A percentile compares a stretch with the other conserved stretches of the same genome.
Conservation (phyloP, 2,329 filamentous ascomycete genomes). For the Penicillium sp. region DNA sequence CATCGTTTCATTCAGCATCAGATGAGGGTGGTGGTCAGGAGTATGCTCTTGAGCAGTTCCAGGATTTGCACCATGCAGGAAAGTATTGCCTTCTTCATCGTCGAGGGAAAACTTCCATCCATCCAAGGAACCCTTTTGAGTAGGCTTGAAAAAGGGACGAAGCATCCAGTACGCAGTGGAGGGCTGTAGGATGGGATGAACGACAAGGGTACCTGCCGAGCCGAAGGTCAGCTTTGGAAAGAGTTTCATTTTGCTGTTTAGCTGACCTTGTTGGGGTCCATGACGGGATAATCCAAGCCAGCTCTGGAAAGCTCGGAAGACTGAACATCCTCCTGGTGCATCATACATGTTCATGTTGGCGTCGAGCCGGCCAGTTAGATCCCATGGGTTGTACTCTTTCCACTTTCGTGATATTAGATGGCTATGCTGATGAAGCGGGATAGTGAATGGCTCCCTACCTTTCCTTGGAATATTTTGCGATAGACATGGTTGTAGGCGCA, state of each 20-base stretch:
- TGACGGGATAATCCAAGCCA: conserved; percentile 73
- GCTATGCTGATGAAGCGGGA: neutral
- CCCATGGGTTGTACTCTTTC: conserved; percentile 79
- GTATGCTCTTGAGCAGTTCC: conserved; percentile 13
- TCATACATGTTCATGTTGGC: conserved; percentile 73
- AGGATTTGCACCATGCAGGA: conserved; percentile 12
- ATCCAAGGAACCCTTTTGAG: conserved; percentile 1
- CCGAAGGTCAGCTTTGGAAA: neutral
- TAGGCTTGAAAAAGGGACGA: conserved; percentile 74
- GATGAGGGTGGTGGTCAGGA: conserved; percentile 10
- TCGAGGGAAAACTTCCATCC: conserved; percentile 10
- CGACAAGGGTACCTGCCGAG: conserved; percentile 58
- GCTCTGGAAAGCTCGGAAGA: conserved; percentile 83
- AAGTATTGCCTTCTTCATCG: conserved; percentile 1
- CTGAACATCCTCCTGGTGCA: conserved; percentile 74
- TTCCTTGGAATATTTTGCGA: conserved; percentile 67
- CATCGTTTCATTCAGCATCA: conserved; percentile 9
- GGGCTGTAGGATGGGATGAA: conserved; percentile 73
- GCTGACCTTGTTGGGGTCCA: conserved; percentile 68
- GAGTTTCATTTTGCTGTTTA: neutral
- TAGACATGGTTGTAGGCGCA: conserved; percentile 69
- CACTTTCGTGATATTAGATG: conserved; percentile 49
- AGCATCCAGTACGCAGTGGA: conserved; percentile 76
- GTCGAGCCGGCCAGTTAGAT: conserved; percentile 66
- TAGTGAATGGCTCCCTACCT: conserved; percentile 15